Evolutionary conservation across 2,329 filamentous ascomycete genomes (phyloP).

Genomic region (Aschersonia sp.): DNA sequence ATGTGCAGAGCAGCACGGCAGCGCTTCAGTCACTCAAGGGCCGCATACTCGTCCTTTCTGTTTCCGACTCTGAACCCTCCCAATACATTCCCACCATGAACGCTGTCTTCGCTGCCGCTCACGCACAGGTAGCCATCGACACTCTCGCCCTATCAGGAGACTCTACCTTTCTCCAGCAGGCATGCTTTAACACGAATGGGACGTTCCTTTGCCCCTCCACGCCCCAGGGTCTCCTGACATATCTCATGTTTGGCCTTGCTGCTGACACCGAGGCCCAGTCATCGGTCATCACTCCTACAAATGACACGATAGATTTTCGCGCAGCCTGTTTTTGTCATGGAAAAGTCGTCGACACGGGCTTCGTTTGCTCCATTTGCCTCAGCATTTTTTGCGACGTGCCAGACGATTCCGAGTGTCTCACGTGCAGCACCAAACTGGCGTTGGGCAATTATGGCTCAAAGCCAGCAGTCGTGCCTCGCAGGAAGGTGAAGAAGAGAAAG

Average conservation of each 20-base stretch:
- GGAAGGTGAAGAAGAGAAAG: constrained; percentile 62
- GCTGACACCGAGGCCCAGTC: constrained; percentile 42
- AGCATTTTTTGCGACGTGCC: constrained; percentile 74
- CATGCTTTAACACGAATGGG: constrained; percentile 47
- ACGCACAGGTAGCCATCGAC: constrained; percentile 79
- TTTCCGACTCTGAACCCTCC: constrained; percentile 70
- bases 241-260: constrained; percentile 87
- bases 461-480: constrained; percentile 58
- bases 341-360: constrained; percentile 78
- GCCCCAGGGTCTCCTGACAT: constrained; percentile 67
- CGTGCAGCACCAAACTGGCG: constrained; percentile 67
- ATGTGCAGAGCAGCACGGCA: constrained; percentile 16
- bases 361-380: constrained; percentile 90
- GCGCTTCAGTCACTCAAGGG: constrained; percentile 19
- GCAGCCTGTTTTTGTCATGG: constrained; percentile 98
- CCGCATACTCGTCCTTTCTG: constrained; percentile 79
- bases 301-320: constrained; percentile 83
- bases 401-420: constrained; percentile 55
- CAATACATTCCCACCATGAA: constrained; percentile 99
- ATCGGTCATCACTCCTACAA: constrained; percentile 62
- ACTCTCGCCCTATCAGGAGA: constrained; percentile 75
- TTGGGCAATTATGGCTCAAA: constrained; percentile 62
- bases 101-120: constrained; percentile 85
- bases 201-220: constrained; percentile 37
- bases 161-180: constrained; percentile 89